A percentile compares a stretch with the other conserved stretches of the same genome.
phyloP scores from a whole-genome alignment of 2,329 filamentous ascomycete genomes.

The Colletotrichum graminicola region DNA sequence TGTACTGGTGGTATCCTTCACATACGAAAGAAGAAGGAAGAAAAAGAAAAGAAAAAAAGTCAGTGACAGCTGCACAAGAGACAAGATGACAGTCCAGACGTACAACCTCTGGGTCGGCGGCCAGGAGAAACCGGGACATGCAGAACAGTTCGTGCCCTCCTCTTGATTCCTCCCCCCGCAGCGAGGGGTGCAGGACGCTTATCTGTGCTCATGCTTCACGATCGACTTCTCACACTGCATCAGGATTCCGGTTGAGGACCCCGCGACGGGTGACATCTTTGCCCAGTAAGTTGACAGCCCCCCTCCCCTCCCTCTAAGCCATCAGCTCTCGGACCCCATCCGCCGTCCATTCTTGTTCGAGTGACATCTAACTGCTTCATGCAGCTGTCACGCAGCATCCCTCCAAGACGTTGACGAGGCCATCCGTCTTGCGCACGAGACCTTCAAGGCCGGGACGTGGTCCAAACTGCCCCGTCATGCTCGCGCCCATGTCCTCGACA shows the following conservation, averaged over 20 bases:
- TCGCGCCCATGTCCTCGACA: constrained; percentile 73
- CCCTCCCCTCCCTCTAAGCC: neutral
- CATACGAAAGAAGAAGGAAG: constrained; percentile 22
- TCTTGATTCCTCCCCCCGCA: constrained; percentile 12
- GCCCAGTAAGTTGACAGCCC: constrained; percentile 55
- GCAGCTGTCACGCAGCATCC: constrained; percentile 63
- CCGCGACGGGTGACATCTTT: constrained; percentile 65
- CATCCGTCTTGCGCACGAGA: constrained; percentile 56
- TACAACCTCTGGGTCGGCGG: constrained; percentile 47
- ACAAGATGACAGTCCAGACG: constrained; percentile 39
- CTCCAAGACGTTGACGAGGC: constrained; percentile 57
- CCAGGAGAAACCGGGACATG: constrained; percentile 51
- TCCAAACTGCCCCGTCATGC: constrained; percentile 67
- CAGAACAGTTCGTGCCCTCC: constrained; percentile 58
- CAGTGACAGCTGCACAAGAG: constrained; percentile 31
- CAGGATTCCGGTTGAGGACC: constrained; percentile 67
- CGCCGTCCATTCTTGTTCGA: constrained; percentile 5
- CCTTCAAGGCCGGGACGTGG: constrained; percentile 67
- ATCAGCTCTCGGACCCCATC: neutral
- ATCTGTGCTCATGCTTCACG: constrained; percentile 37
- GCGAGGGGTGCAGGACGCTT: constrained; percentile 25
- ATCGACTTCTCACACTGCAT: constrained; percentile 32
- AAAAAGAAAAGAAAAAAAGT: neutral
- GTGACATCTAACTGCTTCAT: constrained; percentile 12
- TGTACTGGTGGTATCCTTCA: neutral